Evolutionary conservation across 495 filamentous ascomycete genomes (phyloP).

Genomic region (Hypoxylon fuscum): DNA sequence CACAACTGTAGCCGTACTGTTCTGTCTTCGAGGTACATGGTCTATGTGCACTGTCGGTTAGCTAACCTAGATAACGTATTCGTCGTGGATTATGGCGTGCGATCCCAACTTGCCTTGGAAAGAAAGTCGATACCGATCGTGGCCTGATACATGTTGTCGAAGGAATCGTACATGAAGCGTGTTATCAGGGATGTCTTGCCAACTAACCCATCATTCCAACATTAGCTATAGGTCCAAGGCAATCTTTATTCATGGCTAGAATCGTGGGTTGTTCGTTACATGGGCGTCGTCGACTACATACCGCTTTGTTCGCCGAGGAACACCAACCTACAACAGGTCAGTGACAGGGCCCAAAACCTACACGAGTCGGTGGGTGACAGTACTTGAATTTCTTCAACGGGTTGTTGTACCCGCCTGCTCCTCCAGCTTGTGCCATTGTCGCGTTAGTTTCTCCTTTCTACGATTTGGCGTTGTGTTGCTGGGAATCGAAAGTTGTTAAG

Average conservation of each 20-base stretch:
- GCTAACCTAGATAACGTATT: slow-evolving; percentile 12
- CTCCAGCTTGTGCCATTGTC: slow-evolving; percentile 59
- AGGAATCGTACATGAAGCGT: slow-evolving; percentile 99
- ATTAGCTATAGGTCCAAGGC: slow-evolving; percentile 24
- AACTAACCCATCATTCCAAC: slow-evolving; percentile 62
- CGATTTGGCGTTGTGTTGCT: slow-evolving; percentile 11
- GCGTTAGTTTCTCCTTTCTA: slow-evolving; percentile 17
- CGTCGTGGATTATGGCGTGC: neutral
- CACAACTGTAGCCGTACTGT: slow-evolving; percentile 97
- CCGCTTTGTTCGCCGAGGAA: slow-evolving; percentile 98
- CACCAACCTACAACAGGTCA: slow-evolving; percentile 72
- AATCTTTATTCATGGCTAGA: neutral
- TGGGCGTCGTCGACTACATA: slow-evolving; percentile 56
- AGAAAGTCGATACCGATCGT: slow-evolving; percentile 99
- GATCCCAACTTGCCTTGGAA: slow-evolving; percentile 75
- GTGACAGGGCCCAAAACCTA: slow-evolving; percentile 14
- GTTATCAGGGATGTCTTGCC: slow-evolving; percentile 99
- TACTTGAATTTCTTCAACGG: slow-evolving; percentile 99
- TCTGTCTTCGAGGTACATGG: slow-evolving; percentile 99
- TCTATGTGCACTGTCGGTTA: slow-evolving; percentile 61
- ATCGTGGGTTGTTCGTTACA: slow-evolving; percentile 6
- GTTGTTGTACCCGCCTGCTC: slow-evolving; percentile 90
- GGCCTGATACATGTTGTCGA: slow-evolving; percentile 99
- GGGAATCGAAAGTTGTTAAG: slow-evolving; percentile 4
- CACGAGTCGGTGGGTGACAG: slow-evolving; percentile 38